Evolutionary conservation across 345 rosid genomes (phyloP), one percentile per base, ranked within the genome.

Genomic region (Gynandropsis gynandra): DNA sequence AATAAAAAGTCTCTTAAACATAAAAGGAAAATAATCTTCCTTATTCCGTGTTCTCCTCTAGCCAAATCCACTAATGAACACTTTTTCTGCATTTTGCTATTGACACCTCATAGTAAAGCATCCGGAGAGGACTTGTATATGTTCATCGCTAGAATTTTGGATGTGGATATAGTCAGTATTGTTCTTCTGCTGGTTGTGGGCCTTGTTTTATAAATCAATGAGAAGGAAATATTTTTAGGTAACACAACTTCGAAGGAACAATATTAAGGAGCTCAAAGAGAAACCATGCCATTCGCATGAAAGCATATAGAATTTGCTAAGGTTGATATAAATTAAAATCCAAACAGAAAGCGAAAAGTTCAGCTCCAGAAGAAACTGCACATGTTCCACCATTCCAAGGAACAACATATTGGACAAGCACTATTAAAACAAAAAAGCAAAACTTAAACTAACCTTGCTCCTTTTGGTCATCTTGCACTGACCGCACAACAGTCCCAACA

Each of bases 381-480:
- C 40, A 36, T 36, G 11, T 36, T 36, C 11, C 7, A 9, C 40
- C 11, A 36, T n/a, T 36, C 40, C 11, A 4, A 36, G 40, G 9
- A 36, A 36, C n/a, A 36, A 36, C 7, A 9, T 36, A 11, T 8
- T 36, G 5, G 11, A 4, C 13, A 36, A 12, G 17, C 35, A 34
- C 61, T 18, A 40, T 37, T 42, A 49, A 37, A 20, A 33, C 12
- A 4, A 50, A 17, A 20, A 13, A 42, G 34, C 17, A 46, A 51
- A 67, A 37, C 40, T 42, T 50, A 46, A 41, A 55, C 62, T 53
- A 19, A 90, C 98, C 97, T 87, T 87, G 93, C 81, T 92, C 97
- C 71, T 82, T 89, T 69, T 85, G 87, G 68, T 89, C 94, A 63
- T 89, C 97, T 58, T 89, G 87, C 56, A 83, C 86, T 5, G 95